Percentiles rank a stretch among this genome's conserved stretches.
Evolutionary conservation across 2,329 filamentous ascomycete genomes (phyloP).

Genomic region (Colletotrichum orbiculare): DNA sequence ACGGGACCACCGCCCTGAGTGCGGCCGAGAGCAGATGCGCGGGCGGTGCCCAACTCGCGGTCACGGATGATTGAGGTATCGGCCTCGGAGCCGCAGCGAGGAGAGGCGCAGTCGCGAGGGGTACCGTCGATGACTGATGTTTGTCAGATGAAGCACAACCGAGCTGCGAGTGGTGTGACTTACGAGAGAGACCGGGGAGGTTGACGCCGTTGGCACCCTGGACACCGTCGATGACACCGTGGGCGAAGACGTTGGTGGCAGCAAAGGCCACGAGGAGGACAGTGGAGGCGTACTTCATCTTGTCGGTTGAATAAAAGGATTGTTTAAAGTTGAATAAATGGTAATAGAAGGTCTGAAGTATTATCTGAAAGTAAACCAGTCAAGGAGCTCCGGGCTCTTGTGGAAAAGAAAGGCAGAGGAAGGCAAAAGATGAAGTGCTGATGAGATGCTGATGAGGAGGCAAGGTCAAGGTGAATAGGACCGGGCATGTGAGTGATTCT

Average conservation of each 20-base stretch:
- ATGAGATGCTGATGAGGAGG: conserved; percentile 31
- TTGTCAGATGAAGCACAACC: not conserved
- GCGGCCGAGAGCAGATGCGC: conserved; percentile 69
- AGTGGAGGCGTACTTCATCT: conserved; percentile 40
- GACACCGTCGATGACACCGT: conserved; percentile 67
- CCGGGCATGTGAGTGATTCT: conserved; percentile 28
- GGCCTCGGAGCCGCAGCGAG: conserved; percentile 70
- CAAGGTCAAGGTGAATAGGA: not conserved
- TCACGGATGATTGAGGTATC: conserved; percentile 76
- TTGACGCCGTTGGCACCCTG: conserved; percentile 69
- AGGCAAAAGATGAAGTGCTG: conserved; percentile 27
- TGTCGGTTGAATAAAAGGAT: conserved; percentile 29
- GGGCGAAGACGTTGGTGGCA: conserved; percentile 61
- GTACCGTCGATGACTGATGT: conserved; percentile 69
- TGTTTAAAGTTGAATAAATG: conserved; percentile 13
- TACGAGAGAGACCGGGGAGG: conserved; percentile 65
- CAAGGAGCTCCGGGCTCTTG: conserved; percentile 35
- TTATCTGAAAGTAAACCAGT: conserved; percentile 14
- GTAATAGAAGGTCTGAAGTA: conserved; percentile 13
- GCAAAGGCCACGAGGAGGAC: conserved; percentile 52
- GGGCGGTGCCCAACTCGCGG: conserved; percentile 63
- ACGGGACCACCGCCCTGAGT: conserved; percentile 70
- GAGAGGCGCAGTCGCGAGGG: conserved; percentile 72
- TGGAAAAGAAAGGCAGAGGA: conserved; percentile 34
- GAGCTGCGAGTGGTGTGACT: not conserved